Base-by-base conservation (phyloP, 108 stramenopile genomes). In the Epipyxis sp. region DNA sequence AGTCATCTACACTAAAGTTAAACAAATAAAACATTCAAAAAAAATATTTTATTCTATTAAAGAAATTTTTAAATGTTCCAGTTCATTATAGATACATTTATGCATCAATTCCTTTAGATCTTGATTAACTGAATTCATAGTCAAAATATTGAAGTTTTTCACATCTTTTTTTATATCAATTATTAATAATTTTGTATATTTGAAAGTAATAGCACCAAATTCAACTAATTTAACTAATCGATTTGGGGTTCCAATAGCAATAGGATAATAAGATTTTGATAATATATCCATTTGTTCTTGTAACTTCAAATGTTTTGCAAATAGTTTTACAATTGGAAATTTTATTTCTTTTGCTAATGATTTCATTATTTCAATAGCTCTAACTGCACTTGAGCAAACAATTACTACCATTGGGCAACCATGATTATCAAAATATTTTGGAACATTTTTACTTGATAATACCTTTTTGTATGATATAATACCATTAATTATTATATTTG, bases 251-350 rank as follows among this genome's bases (percentile, higher is more conserved):
- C 81, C 80, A 37, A 84, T 82, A 39, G 77, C 83, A 13, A 84
- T 82, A 20, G 83, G 83, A 71, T 80, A 78, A 77, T 79, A 84
- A 43, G 67, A 76, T 40, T 40, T n/a, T n/a, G 58, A 30, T 1
- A 84, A 80, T 81, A 81, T 82, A 1, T 68, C 79, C 16, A 79
- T 79, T 59, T 84, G 83, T 32, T 84, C 83, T 16, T 71, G 44
- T 1, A 82, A 30, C 72, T 84, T 82, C 40, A 84, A 40, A 71
- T 84, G 83, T 54, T 84, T 84, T 44, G 80, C 80, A 43, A 84
- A 84, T 1, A 84, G 83, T 76, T 84, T 84, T 78, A 78, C 39
- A 46, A 84, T 79, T 20, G 76, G 80, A 54, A 81, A 84, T 20
- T 77, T 41, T 25, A 39, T 25, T 57, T 59, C 25, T 34, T 77